These are phyloP conservation scores for Xylaria sp. DNA, from an alignment of 2,329 filamentous ascomycete genomes.

Conservation along the genomic window DNA sequence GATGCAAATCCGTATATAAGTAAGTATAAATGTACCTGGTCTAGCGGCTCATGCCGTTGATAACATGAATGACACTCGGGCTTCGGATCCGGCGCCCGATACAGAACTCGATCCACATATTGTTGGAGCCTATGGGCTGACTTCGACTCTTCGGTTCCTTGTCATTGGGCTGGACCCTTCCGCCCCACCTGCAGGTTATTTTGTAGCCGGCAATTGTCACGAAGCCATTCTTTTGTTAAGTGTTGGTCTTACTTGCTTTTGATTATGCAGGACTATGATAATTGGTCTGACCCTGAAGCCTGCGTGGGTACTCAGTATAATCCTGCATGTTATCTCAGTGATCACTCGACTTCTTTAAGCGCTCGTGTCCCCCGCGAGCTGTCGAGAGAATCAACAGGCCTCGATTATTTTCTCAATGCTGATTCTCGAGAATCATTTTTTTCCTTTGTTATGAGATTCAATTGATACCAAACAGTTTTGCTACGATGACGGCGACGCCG, in stretches of 20 bases:
- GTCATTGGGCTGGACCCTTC: slow-evolving; percentile 1
- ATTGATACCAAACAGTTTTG: not conserved
- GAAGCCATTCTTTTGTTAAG: not conserved
- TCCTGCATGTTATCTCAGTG: slow-evolving; percentile 9
- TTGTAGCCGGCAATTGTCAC: not conserved
- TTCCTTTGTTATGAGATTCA: slow-evolving; percentile 4
- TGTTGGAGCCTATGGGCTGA: not conserved
- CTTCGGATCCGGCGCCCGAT: too few relatives aligned
- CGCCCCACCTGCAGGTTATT: not conserved
- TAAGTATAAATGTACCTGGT: not conserved
- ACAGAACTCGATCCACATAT: too few relatives aligned
- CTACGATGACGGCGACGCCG: slow-evolving; percentile 27
- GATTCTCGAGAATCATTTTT: not conserved
- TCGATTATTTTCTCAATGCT: not conserved
- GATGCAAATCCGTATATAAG: not conserved
- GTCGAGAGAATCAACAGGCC: not conserved
- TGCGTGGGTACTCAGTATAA: slow-evolving; percentile 1
- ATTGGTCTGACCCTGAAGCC: not conserved
- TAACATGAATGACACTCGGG: not conserved
- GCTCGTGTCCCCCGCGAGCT: not conserved
- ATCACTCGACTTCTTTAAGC: slow-evolving; percentile 12
- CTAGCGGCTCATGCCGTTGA: not conserved
- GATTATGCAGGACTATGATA: not conserved
- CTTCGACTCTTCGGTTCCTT: not conserved
- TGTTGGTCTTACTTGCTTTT: not conserved